Evolutionary conservation across 176 grass and related monocot species (phyloP), one percentile per base, ranked within the genome.

Genomic region (Avena insularis): DNA sequence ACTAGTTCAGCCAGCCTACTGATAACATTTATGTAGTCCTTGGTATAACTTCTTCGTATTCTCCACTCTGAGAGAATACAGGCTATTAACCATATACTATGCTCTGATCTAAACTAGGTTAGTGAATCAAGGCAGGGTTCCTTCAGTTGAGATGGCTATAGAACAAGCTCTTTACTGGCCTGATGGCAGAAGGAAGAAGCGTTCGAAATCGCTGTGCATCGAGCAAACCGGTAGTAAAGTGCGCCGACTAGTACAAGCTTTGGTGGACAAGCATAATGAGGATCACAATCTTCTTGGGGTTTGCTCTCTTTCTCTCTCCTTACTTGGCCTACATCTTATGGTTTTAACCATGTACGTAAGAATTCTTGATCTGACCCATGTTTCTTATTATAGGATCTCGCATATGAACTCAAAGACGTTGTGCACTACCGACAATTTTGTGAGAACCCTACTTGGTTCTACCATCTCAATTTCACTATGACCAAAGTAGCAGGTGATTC

Each of bases 391-490:
- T 2, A 75, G 72, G 47, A 75, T 53, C 23, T 51, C 17, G 47
- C 72, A 9, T 77, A 58, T 68, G 71, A 77, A 66, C 71, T 88
- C 21, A 77, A 67, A 68, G 79, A 88, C 47, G 60, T 83, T 68
- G 27, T 88, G 79, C 38, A 31, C 16, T 69, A 9, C 49, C 17
- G 48, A 9, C 8, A 12, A 48, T 17, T 88, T 47, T 12, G 0
- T 46, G 79, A 77, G 79, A 7, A 59, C 4, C 12, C 0, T 3
- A 15, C 15, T 1, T 67, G 46, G 48, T 83, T 77, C 71, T 57
- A 48, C 77, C 71, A 83, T 67, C 35, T 83, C 60, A 88, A 77
- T 88, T 83, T 88, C 79, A 83, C 36, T 47, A 21, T 51, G 74
- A 68, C 71, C 68, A 88, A 88, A 88, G 79, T 35, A 77, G 43